A percentile compares a stretch with the other conserved stretches of the same genome.
phyloP scores from a whole-genome alignment of 2,329 filamentous ascomycete species.

The Cladophialophora yegresii region DNA sequence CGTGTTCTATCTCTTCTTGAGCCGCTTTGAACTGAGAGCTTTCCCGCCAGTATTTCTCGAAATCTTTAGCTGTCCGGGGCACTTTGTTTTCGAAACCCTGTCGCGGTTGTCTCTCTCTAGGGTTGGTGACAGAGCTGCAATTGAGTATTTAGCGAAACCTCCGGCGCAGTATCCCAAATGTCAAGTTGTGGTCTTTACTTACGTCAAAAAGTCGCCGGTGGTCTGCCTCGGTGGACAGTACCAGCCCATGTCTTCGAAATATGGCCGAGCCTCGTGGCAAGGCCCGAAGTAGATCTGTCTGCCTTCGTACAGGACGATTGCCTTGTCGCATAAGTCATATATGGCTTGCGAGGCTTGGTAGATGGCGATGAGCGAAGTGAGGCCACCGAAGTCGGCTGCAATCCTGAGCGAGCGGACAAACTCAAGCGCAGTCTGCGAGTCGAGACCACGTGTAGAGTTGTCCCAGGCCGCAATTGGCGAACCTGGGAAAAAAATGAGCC shows the following conservation, averaged over 20 bases:
- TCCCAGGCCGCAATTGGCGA: constrained; percentile 57
- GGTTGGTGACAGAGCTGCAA: constrained; percentile 60
- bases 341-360: constrained; percentile 57
- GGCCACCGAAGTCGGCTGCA: constrained; percentile 52
- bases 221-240: constrained; percentile 64
- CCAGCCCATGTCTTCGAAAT: constrained; percentile 67
- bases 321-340: constrained; percentile 68
- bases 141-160: not conserved
- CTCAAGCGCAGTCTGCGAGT: constrained; percentile 59
- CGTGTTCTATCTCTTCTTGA: constrained; percentile 55
- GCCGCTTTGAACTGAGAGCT: constrained; percentile 59
- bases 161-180: not conserved
- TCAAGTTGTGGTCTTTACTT: constrained; percentile 49
- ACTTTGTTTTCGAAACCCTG: constrained; percentile 49
- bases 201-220: constrained; percentile 66
- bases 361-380: constrained; percentile 58
- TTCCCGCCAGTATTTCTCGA: constrained; percentile 59
- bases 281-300: constrained; percentile 68
- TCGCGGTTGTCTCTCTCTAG: constrained; percentile 50
- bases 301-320: constrained; percentile 67
- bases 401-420: constrained; percentile 57
- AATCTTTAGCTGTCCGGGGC: constrained; percentile 60
- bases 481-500: constrained; percentile 36
- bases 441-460: constrained; percentile 55
- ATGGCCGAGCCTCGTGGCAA: constrained; percentile 59